These are phyloP conservation scores for Lachnellula arida DNA, from an alignment of 2,329 filamentous ascomycete genomes.

Conservation along the genomic window DNA sequence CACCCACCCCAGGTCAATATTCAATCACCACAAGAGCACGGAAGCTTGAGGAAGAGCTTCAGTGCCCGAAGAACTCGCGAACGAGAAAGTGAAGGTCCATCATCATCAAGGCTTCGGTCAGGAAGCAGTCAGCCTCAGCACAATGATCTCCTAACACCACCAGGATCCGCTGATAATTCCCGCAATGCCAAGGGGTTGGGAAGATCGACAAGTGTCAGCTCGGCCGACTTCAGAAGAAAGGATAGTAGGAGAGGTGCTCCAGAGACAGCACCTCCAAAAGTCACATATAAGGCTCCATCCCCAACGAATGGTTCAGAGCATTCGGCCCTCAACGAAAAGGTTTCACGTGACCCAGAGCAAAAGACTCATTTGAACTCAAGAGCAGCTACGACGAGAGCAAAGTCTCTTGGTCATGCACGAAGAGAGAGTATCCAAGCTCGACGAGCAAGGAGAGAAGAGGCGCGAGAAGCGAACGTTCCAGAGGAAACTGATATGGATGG, in stretches of 20 bases:
- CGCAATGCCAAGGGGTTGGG: conserved; percentile 67
- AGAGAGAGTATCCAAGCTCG: conserved; percentile 90
- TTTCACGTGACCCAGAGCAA: conserved; percentile 37
- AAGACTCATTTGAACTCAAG: conserved; percentile 50
- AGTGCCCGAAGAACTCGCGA: conserved; percentile 65
- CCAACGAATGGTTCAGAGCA: conserved; percentile 76
- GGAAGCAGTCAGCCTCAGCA: conserved; percentile 67
- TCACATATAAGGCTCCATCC: conserved; percentile 59
- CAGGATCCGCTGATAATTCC: conserved; percentile 56
- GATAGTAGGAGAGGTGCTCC: conserved; percentile 49
- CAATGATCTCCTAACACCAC: conserved; percentile 72
- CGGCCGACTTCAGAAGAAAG: conserved; percentile 71
- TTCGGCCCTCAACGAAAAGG: conserved; percentile 51
- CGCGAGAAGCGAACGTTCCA: conserved; percentile 71
- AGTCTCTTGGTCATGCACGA: conserved; percentile 83
- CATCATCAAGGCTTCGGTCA: conserved; percentile 45
- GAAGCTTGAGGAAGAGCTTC: conserved; percentile 77
- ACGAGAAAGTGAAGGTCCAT: conserved; percentile 42
- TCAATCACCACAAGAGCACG: conserved; percentile 68
- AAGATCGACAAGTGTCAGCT: conserved; percentile 88
- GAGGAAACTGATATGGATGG: conserved; percentile 87
- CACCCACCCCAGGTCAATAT: conserved; percentile 71
- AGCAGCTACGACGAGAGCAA: conserved; percentile 67
- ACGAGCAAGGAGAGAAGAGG: conserved; percentile 67
- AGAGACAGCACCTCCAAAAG: conserved; percentile 46